A percentile compares a stretch with the other conserved stretches of the same genome.
These are phyloP conservation scores for Phialophora expanda DNA, from an alignment of 2,329 filamentous ascomycete species.

Conservation along the genomic window DNA sequence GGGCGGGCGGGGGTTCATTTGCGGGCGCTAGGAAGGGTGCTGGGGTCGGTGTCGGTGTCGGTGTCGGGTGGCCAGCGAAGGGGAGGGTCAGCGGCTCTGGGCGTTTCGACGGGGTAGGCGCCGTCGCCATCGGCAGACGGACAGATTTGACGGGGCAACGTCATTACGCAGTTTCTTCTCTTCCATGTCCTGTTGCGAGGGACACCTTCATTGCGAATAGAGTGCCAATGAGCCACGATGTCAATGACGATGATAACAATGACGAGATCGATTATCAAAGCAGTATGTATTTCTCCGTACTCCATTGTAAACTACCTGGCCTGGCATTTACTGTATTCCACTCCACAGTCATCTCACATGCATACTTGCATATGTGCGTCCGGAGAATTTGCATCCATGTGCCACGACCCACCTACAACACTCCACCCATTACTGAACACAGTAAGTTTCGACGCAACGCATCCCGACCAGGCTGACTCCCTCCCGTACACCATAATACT, in stretches of 20 bases:
- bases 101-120: not conserved
- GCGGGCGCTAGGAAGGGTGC: no score
- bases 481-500: not conserved
- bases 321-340: no score
- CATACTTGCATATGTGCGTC: no score
- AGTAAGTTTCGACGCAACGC: no score
- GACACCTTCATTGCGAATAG: not conserved
- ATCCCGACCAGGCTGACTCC: no score
- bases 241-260: not conserved
- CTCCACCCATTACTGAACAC: no score
- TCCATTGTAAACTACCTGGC: not conserved
- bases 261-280: constrained; percentile 4
- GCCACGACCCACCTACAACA: no score
- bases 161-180: not conserved
- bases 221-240: not conserved
- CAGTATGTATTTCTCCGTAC: not conserved
- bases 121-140: not conserved
- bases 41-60: no score
- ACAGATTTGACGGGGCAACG: not conserved
- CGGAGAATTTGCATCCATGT: no score
- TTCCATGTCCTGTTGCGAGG: not conserved
- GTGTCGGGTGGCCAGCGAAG: not conserved
- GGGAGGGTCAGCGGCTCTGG: no score
- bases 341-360: no score
- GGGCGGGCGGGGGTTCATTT: not conserved